phyloP scores from a whole-genome alignment of 768 basidiomycete species.

The Suillus plorans region DNA sequence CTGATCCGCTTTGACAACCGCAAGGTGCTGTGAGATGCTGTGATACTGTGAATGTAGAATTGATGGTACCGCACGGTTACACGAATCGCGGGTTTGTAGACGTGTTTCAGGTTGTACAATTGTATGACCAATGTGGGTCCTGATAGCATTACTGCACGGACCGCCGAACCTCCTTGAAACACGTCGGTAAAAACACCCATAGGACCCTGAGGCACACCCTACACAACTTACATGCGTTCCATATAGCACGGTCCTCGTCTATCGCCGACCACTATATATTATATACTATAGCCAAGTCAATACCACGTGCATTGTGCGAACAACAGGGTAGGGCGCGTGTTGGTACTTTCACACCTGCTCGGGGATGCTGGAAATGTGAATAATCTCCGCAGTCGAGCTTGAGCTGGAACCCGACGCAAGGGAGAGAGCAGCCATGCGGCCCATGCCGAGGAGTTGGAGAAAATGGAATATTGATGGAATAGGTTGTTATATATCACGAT shows the following conservation, averaged over 20 bases:
- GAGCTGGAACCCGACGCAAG: too few relatives aligned
- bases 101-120: neutral
- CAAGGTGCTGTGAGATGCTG: neutral
- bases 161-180: neutral
- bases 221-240: neutral
- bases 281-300: neutral
- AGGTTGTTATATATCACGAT: neutral
- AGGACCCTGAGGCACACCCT: too few relatives aligned
- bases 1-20: neutral
- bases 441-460: constrained; percentile 25
- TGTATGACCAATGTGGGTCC: neutral
- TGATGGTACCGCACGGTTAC: too few relatives aligned
- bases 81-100: too few relatives aligned
- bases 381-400: too few relatives aligned
- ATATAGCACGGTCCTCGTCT: neutral
- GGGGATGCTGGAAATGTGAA: too few relatives aligned
- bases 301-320: too few relatives aligned
- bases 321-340: too few relatives aligned
- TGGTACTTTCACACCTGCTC: too few relatives aligned
- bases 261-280: neutral
- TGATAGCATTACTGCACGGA: neutral
- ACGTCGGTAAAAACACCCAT: neutral
- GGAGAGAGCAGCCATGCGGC: constrained; percentile 10
- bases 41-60: too few relatives aligned
- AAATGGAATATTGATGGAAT: constrained; percentile 19